phyloP scores from a whole-genome alignment of 2,329 filamentous ascomycete genomes.

The Aspergillus novofumigatus region DNA sequence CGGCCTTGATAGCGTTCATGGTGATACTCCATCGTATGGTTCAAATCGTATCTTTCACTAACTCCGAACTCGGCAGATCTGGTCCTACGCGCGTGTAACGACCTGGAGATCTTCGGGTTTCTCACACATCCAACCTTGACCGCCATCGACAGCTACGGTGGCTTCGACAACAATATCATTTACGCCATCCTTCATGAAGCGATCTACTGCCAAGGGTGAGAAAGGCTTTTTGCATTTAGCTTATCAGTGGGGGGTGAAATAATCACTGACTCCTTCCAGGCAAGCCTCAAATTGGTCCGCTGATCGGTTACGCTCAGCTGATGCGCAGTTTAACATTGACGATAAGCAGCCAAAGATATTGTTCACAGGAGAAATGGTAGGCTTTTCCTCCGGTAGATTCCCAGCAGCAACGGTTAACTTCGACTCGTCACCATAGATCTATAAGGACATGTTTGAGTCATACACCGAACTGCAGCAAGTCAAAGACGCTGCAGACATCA shows the following conservation, averaged over 20 bases:
- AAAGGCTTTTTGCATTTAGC: not conserved
- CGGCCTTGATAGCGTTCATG: slow-evolving; percentile 70
- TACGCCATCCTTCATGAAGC: slow-evolving; percentile 86
- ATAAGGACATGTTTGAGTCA: slow-evolving; percentile 76
- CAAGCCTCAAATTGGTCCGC: slow-evolving; percentile 70
- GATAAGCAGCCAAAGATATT: slow-evolving; percentile 54
- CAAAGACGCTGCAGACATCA: slow-evolving; percentile 62
- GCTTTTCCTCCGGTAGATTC: not conserved
- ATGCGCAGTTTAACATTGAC: slow-evolving; percentile 46
- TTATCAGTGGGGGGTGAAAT: not conserved
- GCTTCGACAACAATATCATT: slow-evolving; percentile 72
- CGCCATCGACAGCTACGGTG: slow-evolving; percentile 61
- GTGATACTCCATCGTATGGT: slow-evolving; percentile 27
- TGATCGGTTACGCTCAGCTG: slow-evolving; percentile 41
- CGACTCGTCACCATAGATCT: slow-evolving; percentile 49
- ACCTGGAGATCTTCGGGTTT: slow-evolving; percentile 72
- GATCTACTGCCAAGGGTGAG: slow-evolving; percentile 71
- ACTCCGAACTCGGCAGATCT: slow-evolving; percentile 43
- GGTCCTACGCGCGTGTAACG: slow-evolving; percentile 65
- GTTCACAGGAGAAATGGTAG: slow-evolving; percentile 85
- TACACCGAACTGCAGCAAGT: slow-evolving; percentile 72
- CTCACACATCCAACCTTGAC: slow-evolving; percentile 68
- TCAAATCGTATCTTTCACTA: not conserved
- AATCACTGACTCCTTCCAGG: slow-evolving; percentile 30
- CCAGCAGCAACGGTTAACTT: not conserved